These are phyloP conservation scores for Citeromyces siamensis DNA, from an alignment of 1,139 yeast species.

Conservation along the genomic window DNA sequence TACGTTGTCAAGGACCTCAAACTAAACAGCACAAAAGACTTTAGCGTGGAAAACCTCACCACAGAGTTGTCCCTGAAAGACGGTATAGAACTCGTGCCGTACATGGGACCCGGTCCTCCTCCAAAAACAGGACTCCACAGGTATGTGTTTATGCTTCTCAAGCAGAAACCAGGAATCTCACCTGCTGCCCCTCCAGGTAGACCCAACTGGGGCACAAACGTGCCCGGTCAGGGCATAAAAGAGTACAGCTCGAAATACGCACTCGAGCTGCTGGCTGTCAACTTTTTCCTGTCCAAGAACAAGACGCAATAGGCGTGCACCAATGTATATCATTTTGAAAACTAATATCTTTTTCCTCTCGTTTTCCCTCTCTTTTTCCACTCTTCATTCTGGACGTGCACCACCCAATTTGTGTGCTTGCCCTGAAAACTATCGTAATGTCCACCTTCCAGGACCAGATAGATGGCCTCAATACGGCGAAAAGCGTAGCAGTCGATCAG, in stretches of 20 bases:
- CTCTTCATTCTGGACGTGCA: too few relatives aligned
- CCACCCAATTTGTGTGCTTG: too few relatives aligned
- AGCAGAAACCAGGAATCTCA: conserved; percentile 34
- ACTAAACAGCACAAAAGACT: conserved; percentile 20
- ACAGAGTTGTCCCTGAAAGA: conserved; percentile 12
- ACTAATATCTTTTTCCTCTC: too few relatives aligned
- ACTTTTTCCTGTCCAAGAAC: conserved; percentile 70
- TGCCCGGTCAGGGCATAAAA: conserved; percentile 62
- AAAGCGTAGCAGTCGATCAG: conserved; percentile 31
- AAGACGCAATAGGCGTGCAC: conserved; percentile 23
- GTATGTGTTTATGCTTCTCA: conserved; percentile 63
- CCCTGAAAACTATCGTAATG: too few relatives aligned
- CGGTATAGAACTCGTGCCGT: conserved; percentile 25
- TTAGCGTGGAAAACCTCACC: conserved; percentile 15
- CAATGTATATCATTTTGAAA: not conserved
- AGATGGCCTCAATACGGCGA: conserved; percentile 36
- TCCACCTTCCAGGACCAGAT: conserved; percentile 2
- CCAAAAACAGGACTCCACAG: conserved; percentile 73
- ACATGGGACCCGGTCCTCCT: conserved; percentile 82
- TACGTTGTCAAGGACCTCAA: conserved; percentile 57
- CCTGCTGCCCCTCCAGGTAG: conserved; percentile 41
- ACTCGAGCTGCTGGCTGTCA: conserved; percentile 56
- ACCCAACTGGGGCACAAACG: conserved; percentile 78
- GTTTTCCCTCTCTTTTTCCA: too few relatives aligned
- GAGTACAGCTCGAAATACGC: conserved; percentile 63